Evolutionary conservation across 352 stramenopile genomes (phyloP), one percentile per base, ranked within the genome.

Genomic region (Phytophthora sansomeana): DNA sequence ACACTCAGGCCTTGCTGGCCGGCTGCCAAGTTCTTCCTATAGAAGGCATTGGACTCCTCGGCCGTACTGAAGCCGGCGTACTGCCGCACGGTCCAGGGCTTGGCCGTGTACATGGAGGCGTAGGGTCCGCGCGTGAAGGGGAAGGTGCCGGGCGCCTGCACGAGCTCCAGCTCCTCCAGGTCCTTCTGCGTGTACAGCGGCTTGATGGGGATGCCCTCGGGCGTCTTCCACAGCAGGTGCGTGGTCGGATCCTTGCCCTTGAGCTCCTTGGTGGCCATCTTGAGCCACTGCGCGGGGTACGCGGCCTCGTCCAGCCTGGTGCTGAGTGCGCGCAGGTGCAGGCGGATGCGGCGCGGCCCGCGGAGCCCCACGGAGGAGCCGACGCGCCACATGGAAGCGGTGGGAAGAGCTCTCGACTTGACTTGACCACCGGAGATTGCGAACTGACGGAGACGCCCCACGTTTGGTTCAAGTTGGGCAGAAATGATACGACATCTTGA

Each of bases 1-100:
- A 99, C 97, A 50, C 81, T 97, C 1, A 99, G 83, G 47, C 97
- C 97, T 74, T 90, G 81, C 52, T 90, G 81, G 24, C 97, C 97
- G 42, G 96, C 96, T 0, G 88, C 89, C 17, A 98, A 55, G 71
- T 98, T 98, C 64, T 91, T 92, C 39, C 88, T 84, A 69, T 99
- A 99, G 77, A 99, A 99, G 19, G 87, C 89, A 74, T 99, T 99
- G 19, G 85, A 98, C 78, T 99, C 96, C 77, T 99, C 95, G 7
- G 97, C 97, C 7, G 95, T 99, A 55, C 83, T 97, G 74, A 99
- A 99, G 39, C 97, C 97, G 14, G 97, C 97, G 72, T 99, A 99
- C 77, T 98, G 93, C 17, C 95, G 89, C 44, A 98, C 85, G 1
- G 96, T 98, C 96, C 96, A 98, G 11, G 92, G 94, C 58, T 96